Evolutionary conservation across 192 early-diverging fungal species (phyloP).

Genomic region (Backusella tuberculispora): DNA sequence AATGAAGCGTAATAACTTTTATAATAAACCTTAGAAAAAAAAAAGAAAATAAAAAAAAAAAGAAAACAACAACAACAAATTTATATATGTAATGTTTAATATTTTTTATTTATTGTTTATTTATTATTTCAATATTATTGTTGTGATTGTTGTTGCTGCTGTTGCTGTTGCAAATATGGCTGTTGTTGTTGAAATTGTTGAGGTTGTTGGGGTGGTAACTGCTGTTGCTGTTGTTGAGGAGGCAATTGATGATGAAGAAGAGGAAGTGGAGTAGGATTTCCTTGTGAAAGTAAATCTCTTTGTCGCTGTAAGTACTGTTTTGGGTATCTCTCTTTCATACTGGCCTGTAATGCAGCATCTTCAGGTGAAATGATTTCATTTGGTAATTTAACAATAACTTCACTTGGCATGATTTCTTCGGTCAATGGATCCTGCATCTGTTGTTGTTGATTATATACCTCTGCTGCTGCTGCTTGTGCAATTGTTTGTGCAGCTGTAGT

Average conservation of each 20-base stretch:
- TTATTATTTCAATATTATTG: not conserved
- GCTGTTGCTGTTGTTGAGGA: not conserved
- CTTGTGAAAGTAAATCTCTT: not conserved
- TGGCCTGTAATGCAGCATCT: not conserved
- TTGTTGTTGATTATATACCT: not conserved
- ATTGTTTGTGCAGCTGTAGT: not conserved
- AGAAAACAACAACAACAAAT: not conserved
- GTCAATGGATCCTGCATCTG: not conserved
- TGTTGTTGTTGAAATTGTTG: slow-evolving; percentile 13
- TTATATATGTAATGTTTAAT: not conserved
- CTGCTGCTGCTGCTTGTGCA: not conserved
- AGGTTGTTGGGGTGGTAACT: not conserved
- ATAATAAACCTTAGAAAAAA: slow-evolving; percentile 52
- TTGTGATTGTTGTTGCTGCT: not conserved
- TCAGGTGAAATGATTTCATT: not conserved
- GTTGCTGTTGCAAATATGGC: slow-evolving; percentile 16
- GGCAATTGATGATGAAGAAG: too few species aligned
- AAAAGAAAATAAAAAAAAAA: not conserved
- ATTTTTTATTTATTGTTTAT: not conserved
- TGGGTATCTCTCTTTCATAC: slow-evolving; percentile 17
- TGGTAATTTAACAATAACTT: not conserved
- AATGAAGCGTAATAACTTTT: slow-evolving; percentile 75
- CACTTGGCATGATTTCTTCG: not conserved
- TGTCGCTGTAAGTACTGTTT: slow-evolving; percentile 18
- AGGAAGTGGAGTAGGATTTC: not conserved